phyloP scores from a whole-genome alignment of 495 filamentous ascomycete species.

The Echria macrotheca region DNA sequence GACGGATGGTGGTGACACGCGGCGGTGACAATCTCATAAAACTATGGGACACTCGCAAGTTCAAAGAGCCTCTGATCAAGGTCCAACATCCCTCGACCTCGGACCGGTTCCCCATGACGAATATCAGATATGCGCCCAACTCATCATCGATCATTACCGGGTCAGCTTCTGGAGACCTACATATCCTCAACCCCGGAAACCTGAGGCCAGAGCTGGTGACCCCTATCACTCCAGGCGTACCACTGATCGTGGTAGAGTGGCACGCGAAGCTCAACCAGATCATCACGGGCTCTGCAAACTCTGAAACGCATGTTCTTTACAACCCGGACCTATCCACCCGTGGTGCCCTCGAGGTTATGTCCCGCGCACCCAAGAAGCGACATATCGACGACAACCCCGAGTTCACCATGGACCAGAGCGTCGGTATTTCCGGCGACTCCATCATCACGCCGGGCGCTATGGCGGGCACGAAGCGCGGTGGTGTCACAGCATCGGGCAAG shows the following conservation, averaged over 20 bases:
- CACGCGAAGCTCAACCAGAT: constrained; percentile 95
- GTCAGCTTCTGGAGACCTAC: constrained; percentile 77
- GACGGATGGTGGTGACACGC: constrained; percentile 78
- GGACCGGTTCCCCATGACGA: constrained; percentile 71
- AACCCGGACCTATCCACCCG: constrained; percentile 73
- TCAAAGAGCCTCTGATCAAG: constrained; percentile 78
- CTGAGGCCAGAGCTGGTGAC: constrained; percentile 78
- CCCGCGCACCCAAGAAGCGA: constrained; percentile 84
- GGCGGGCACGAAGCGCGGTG: constrained; percentile 39
- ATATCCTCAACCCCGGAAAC: constrained; percentile 90
- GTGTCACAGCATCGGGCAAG: constrained; percentile 73
- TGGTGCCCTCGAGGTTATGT: constrained; percentile 86
- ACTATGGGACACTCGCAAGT: constrained; percentile 95
- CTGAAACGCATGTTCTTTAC: constrained; percentile 84
- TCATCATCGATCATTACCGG: constrained; percentile 81
- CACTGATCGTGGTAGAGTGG: constrained; percentile 83
- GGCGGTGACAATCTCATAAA: constrained; percentile 81
- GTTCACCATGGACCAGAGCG: constrained; percentile 72
- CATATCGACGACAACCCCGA: constrained; percentile 90
- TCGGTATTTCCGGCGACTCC: constrained; percentile 75
- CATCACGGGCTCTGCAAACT: constrained; percentile 84
- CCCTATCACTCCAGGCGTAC: constrained; percentile 72
- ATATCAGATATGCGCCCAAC: constrained; percentile 83
- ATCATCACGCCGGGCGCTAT: constrained; percentile 63
- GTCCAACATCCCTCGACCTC: constrained; percentile 79